Base-by-base conservation (phyloP, 345 rosid genomes). In the Citrus maxima region DNA sequence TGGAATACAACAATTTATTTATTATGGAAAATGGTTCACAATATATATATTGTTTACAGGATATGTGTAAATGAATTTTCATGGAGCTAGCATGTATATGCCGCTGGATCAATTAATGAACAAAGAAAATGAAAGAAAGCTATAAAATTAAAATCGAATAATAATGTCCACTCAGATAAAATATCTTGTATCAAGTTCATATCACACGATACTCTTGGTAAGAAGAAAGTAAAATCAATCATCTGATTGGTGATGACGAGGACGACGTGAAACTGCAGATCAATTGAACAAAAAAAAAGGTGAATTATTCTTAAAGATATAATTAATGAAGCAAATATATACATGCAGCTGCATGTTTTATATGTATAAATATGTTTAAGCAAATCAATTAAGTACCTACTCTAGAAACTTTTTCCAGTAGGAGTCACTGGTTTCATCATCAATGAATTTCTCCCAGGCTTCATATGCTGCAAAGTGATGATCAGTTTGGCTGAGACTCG, bases 321-420 rank as follows among this genome's bases (percentile, higher is more conserved):
- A 68, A 25, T 14, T 30, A 13, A 71, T 7, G 32, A 59, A 13
- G 8, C 13, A 49, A 51, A 78, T 46, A 13, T 13, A 32, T 13
- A 12, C 40, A 1, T 18, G 19, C 69, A 38, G 68, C n/a, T 7
- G 38, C 2, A 65, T 18, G 34, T 21, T 28, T 30, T 70, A 28
- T 16, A 54, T 63, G 67, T 5, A 5, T 32, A 3, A 46, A 18
- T 10, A 27, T n/a, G 24, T 70, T 7, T 27, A 42, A 55, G 51
- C 3, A 22, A 46, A 46, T 46, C 18, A 46, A 46, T 46, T 4
- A 55, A 69, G 78, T 35, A 55, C 86, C 72, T 89, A 88, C 85
- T 90, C 86, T 65, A 93, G 85, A 82, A 93, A 80, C 62, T 88
- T 90, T 82, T 87, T 85, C 96, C 95, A 91, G 86, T 81, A 90